phyloP scores from a whole-genome alignment of 1,284 basidiomycete genomes.

The Exobasidium rhododendri region DNA sequence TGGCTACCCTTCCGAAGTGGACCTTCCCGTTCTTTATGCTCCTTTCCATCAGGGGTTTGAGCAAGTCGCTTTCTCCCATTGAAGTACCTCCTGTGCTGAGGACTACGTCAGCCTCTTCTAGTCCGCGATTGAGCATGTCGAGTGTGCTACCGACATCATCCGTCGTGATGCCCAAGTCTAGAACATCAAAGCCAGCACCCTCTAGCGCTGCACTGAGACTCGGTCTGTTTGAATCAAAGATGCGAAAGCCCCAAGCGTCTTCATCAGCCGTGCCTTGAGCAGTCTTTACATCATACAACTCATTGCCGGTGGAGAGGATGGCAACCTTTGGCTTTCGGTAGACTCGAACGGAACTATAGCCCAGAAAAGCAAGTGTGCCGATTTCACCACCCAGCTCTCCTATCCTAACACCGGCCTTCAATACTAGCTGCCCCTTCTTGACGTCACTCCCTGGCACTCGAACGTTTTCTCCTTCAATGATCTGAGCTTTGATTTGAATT shows the following conservation, averaged over 20 bases:
- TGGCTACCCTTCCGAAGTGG: conserved; percentile 70
- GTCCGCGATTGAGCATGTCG: conserved; percentile 62
- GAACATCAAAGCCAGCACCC: conserved; percentile 70
- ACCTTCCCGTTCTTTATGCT: conserved; percentile 66
- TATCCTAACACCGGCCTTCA: conserved; percentile 66
- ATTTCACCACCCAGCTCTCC: conserved; percentile 73
- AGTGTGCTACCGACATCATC: conserved; percentile 71
- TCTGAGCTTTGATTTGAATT: conserved; percentile 67
- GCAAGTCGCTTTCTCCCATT: conserved; percentile 79
- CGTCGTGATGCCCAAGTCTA: conserved; percentile 74
- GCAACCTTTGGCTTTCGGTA: conserved; percentile 71
- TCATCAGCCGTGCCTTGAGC: not conserved
- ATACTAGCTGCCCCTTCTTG: conserved; percentile 65
- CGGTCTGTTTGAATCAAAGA: conserved; percentile 73
- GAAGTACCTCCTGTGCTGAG: conserved; percentile 83
- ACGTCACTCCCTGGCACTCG: conserved; percentile 73
- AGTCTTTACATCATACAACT: conserved; percentile 67
- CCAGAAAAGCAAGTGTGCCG: conserved; percentile 77
- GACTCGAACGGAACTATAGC: conserved; percentile 67
- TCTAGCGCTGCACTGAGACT: conserved; percentile 69
- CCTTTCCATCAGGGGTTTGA: conserved; percentile 82
- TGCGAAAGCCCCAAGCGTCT: conserved; percentile 35
- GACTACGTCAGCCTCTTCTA: conserved; percentile 68
- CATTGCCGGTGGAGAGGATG: conserved; percentile 79
- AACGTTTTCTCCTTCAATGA: conserved; percentile 70